These are phyloP conservation scores for Sequoiadendron giganteum DNA, from an alignment of 75 land plant genomes.

Conservation along the genomic window DNA sequence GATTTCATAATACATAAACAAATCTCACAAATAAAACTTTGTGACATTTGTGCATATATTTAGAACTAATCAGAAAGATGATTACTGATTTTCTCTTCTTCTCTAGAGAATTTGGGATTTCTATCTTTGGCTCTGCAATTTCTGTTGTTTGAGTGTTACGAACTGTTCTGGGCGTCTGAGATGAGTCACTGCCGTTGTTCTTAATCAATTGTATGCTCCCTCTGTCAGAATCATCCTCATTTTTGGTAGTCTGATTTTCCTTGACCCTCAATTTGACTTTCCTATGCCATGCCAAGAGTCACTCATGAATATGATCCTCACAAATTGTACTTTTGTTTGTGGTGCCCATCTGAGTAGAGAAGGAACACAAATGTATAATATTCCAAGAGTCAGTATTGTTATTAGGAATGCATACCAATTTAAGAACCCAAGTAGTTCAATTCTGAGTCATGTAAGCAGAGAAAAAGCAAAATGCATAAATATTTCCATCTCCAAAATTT, in stretches of 20 bases:
- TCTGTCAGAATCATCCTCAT: background rate
- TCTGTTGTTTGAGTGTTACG: background rate
- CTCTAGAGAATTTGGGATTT: background rate
- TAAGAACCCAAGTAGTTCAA: background rate
- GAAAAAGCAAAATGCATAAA: background rate
- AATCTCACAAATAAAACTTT: background rate
- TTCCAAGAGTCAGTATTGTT: background rate
- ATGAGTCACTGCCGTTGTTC: background rate
- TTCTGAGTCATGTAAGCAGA: too few species aligned
- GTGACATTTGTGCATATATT: background rate
- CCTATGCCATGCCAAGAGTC: conserved; percentile 36
- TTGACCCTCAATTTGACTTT: conserved; percentile 20
- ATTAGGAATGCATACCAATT: background rate
- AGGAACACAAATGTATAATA: background rate
- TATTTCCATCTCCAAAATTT: background rate
- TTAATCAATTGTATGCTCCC: background rate
- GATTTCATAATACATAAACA: background rate
- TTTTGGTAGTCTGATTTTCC: background rate
- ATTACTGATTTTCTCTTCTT: background rate
- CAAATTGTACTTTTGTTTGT: conserved; percentile 42
- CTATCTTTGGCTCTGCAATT: background rate
- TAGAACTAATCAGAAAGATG: background rate
- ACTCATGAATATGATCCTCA: conserved; percentile 29
- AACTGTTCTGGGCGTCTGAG: background rate
- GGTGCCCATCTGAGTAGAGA: conserved; percentile 59